phyloP scores from a whole-genome alignment of 768 basidiomycete species.

The Grammothele lineata region DNA sequence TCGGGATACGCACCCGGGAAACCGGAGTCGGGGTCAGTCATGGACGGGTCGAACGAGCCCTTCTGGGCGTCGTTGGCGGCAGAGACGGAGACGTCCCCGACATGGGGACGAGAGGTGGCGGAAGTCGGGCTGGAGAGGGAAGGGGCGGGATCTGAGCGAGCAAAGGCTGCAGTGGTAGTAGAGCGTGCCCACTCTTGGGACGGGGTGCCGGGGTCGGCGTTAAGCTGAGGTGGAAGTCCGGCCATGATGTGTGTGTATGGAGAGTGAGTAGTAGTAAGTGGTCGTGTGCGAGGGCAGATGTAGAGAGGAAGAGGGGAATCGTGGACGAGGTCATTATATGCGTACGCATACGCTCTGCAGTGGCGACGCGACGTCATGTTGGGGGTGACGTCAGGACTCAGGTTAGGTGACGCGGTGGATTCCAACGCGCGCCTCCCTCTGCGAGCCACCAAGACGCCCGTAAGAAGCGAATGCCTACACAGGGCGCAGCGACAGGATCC shows the following conservation, averaged over 20 bases:
- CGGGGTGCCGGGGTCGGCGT: conserved; percentile 17
- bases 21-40: not conserved
- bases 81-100: conserved; percentile 5
- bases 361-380: not conserved
- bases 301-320: not conserved
- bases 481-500: too few relatives aligned
- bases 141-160: conserved; percentile 13
- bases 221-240: conserved; percentile 13
- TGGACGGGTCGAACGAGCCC: conserved; percentile 5
- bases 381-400: not conserved
- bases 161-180: conserved; percentile 19
- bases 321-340: not conserved
- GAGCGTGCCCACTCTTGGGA: conserved; percentile 18
- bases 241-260: conserved; percentile 7
- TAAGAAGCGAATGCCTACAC: too few relatives aligned
- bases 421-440: too few relatives aligned
- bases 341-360: not conserved
- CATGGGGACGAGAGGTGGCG: not conserved
- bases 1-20: conserved; percentile 18
- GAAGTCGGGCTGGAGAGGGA: not conserved
- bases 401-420: too few relatives aligned
- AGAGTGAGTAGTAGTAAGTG: not conserved
- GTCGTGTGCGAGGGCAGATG: not conserved
- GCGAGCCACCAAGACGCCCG: too few relatives aligned
- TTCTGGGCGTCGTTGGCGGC: conserved; percentile 11